A percentile compares a stretch with the other conserved stretches of the same genome.
Conservation (phyloP, 495 filamentous ascomycete genomes). For the Pseudoneurospora amorphoporcata region DNA sequence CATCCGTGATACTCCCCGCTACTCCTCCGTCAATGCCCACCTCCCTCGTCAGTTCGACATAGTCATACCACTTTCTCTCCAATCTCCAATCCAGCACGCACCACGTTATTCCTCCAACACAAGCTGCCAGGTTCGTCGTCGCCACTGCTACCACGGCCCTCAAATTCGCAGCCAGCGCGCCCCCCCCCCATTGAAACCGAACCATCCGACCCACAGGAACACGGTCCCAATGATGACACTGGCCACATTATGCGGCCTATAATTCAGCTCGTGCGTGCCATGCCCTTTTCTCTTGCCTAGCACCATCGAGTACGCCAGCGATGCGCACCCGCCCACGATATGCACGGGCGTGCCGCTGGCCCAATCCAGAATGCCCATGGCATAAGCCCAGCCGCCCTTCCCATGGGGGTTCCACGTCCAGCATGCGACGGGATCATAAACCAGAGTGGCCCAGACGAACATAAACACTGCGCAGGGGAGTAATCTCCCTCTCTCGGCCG, state of each 20-base stretch:
- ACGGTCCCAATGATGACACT: constrained; percentile 93
- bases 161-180: constrained; percentile 76
- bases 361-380: constrained; percentile 81
- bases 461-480: constrained; percentile 93
- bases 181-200: constrained; percentile 93
- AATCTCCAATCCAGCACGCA: constrained; percentile 86
- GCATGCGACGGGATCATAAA: constrained; percentile 91
- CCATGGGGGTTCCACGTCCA: constrained; percentile 81
- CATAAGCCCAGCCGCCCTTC: constrained; percentile 61
- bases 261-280: constrained; percentile 85
- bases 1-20: not conserved
- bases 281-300: constrained; percentile 79
- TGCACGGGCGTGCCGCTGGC: constrained; percentile 93
- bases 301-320: constrained; percentile 80
- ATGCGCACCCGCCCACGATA: constrained; percentile 77
- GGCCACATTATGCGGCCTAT: constrained; percentile 92
- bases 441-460: constrained; percentile 91
- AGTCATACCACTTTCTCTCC: constrained; percentile 96
- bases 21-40: constrained; percentile 48
- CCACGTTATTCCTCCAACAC: constrained; percentile 88
- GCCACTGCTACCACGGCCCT: constrained; percentile 66
- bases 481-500: constrained; percentile 86
- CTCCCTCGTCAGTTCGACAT: constrained; percentile 85
- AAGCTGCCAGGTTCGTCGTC: constrained; percentile 62
- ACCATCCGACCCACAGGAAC: constrained; percentile 98